A percentile compares a stretch with the other conserved stretches of the same genome.
These are phyloP conservation scores for Plasmopara muralis DNA, from an alignment of 352 stramenopile genomes.

Conservation along the genomic window DNA sequence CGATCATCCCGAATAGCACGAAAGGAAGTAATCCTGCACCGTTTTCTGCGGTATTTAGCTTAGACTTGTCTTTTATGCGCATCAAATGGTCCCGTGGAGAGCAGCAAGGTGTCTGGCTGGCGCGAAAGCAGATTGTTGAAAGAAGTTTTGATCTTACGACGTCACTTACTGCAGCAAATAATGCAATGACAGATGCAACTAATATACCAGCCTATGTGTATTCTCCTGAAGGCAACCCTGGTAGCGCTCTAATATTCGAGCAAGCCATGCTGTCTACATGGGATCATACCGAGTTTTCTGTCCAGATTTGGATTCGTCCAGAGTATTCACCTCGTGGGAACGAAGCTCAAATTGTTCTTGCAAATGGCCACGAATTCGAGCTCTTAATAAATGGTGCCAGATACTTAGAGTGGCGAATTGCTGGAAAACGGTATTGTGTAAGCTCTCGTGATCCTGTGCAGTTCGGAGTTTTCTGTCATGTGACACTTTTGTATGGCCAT, in stretches of 20 bases:
- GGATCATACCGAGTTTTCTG: constrained; percentile 44
- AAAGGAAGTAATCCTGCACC: constrained; percentile 73
- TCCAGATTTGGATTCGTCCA: constrained; percentile 66
- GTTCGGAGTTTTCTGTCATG: constrained; percentile 51
- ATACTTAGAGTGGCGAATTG: constrained; percentile 50
- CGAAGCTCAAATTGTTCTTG: constrained; percentile 44
- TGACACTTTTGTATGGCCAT: constrained; percentile 47
- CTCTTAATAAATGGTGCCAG: constrained; percentile 33
- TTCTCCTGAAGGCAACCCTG: constrained; percentile 42
- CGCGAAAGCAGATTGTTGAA: constrained; percentile 30
- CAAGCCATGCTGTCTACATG: constrained; percentile 47
- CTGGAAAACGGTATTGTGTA: constrained; percentile 28
- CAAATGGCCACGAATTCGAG: constrained; percentile 55
- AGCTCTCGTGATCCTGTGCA: constrained; percentile 31
- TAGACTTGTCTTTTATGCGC: constrained; percentile 64
- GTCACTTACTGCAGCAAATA: constrained; percentile 25
- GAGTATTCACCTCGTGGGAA: constrained; percentile 14
- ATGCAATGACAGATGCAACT: constrained; percentile 55
- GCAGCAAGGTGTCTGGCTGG: constrained; percentile 76
- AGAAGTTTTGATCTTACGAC: constrained; percentile 33
- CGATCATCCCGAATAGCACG: constrained; percentile 18
- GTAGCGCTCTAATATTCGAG: constrained; percentile 55
- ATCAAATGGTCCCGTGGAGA: constrained; percentile 78
- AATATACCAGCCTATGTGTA: constrained; percentile 43
- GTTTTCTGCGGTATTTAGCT: constrained; percentile 53